Conservation (phyloP, 2,329 filamentous ascomycete genomes). For the Fusarium sp. region DNA sequence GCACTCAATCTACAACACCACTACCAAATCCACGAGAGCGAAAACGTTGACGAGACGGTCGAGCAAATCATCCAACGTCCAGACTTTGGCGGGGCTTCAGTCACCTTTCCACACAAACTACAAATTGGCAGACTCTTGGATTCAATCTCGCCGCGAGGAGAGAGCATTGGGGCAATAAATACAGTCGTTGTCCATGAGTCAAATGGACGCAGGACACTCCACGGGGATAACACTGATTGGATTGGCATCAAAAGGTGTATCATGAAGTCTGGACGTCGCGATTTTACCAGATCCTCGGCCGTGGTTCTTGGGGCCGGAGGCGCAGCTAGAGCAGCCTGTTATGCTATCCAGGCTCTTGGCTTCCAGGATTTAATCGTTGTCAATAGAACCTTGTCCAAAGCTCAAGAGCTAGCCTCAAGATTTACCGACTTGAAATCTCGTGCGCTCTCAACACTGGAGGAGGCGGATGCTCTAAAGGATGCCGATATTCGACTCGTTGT, state of each 20-base stretch:
- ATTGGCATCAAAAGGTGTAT: slow-evolving; percentile 16
- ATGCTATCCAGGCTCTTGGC: neutral
- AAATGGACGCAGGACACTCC: neutral
- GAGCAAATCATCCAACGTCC: neutral
- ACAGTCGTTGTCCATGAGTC: neutral
- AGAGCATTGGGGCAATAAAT: slow-evolving; percentile 6
- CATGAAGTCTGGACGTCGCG: neutral
- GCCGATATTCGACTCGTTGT: neutral
- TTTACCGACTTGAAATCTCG: neutral
- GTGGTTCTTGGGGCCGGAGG: slow-evolving; percentile 4
- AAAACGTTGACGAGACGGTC: slow-evolving; percentile 13
- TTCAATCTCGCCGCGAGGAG: neutral
- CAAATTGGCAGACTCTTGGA: slow-evolving; percentile 4
- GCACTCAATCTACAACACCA: neutral
- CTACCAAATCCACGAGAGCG: slow-evolving; percentile 19
- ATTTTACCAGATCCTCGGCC: slow-evolving; percentile 2
- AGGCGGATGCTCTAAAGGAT: fast-evolving
- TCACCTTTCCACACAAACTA: slow-evolving; percentile 22
- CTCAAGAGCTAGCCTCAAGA: neutral
- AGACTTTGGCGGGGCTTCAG: slow-evolving; percentile 8
- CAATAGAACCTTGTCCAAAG: slow-evolving; percentile 12
- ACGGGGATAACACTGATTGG: slow-evolving; percentile 20
- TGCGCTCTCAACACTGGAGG: neutral
- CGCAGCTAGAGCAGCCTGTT: slow-evolving; percentile 13
- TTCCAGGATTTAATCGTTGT: neutral